A percentile compares a stretch with the other conserved stretches of the same genome.
phyloP scores from a whole-genome alignment of 164 flowering plant species.

The Buxus sempervirens region DNA sequence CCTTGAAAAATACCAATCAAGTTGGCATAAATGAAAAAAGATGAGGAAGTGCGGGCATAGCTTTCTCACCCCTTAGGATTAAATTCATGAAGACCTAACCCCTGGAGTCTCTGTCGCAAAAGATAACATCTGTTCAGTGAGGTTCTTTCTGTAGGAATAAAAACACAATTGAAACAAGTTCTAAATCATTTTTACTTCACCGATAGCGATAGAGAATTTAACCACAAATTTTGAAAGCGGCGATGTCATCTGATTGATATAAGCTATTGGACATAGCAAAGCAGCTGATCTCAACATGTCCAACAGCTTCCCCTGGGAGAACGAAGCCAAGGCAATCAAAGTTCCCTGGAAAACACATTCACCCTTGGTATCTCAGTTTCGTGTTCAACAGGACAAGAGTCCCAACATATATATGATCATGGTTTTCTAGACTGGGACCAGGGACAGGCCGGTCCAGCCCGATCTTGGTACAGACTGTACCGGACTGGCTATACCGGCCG shows the following conservation, averaged over 20 bases:
- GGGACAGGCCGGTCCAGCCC: too few species aligned
- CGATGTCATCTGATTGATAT: constrained; percentile 52
- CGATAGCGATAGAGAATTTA: constrained; percentile 37
- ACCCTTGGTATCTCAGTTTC: background rate
- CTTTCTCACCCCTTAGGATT: constrained; percentile 53
- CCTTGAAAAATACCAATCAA: too few species aligned
- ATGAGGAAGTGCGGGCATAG: background rate
- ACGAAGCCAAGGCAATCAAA: constrained; percentile 60
- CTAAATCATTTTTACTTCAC: constrained; percentile 37
- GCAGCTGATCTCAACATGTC: constrained; percentile 60
- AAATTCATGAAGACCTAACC: constrained; percentile 52
- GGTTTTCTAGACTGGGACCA: too few species aligned
- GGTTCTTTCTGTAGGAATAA: background rate
- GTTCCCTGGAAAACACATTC: constrained; percentile 48
- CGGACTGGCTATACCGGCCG: too few species aligned
- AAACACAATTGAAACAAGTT: background rate
- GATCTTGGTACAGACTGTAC: too few species aligned
- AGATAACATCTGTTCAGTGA: background rate
- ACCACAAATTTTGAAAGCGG: constrained; percentile 47
- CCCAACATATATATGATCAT: too few species aligned
- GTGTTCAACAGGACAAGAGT: background rate
- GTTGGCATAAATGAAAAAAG: too few species aligned
- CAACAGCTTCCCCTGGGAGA: constrained; percentile 44
- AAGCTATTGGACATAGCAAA: constrained; percentile 72
- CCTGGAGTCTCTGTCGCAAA: constrained; percentile 32